Evolutionary conservation across 495 filamentous ascomycete genomes (phyloP).

Genomic region (Tuber indicum): DNA sequence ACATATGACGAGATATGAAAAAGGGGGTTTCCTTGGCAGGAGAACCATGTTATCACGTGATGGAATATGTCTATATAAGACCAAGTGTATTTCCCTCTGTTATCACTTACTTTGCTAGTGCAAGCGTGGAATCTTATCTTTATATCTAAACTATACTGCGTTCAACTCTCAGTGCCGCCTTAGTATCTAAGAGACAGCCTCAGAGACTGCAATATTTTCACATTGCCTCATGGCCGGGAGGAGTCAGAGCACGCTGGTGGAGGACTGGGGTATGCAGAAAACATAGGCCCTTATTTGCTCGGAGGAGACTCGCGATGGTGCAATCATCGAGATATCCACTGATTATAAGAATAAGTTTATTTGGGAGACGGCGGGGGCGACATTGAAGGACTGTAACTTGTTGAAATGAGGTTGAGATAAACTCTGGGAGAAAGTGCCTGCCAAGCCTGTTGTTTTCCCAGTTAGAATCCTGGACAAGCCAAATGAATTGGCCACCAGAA

Average conservation of each 20-base stretch:
- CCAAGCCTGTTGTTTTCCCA: neutral
- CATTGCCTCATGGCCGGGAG: neutral
- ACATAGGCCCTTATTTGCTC: neutral
- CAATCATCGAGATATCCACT: neutral
- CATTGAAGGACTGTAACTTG: neutral
- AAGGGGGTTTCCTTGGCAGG: no score
- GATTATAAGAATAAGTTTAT: constrained; percentile 2
- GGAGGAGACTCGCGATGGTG: neutral
- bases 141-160: no score
- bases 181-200: no score
- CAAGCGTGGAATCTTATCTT: no score
- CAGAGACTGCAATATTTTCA: no score
- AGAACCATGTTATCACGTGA: no score
- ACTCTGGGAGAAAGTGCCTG: neutral
- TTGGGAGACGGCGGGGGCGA: neutral
- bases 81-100: no score
- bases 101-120: no score
- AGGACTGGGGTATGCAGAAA: neutral
- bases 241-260: neutral
- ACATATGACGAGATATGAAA: no score
- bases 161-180: no score
- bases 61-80: no score
- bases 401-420: neutral
- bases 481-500: neutral
- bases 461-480: neutral